Conservation (phyloP, 2,329 filamentous ascomycete species). For the Corynespora cassiicola region DNA sequence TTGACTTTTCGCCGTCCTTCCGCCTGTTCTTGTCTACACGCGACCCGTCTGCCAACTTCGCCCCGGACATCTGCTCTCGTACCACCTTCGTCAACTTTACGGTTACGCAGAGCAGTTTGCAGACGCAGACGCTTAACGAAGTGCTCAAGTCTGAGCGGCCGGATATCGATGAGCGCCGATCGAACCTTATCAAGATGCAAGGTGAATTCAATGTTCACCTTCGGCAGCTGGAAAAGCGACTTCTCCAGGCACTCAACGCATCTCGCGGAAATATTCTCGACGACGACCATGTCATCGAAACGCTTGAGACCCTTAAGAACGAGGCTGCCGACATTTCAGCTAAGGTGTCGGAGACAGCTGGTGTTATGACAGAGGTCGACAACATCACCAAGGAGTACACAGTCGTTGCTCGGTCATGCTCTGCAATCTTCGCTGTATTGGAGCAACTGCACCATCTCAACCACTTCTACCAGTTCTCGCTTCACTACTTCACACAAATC, state of each 20-base stretch:
- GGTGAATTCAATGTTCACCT: conserved; percentile 99
- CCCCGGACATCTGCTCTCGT: conserved; percentile 95
- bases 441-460: conserved; percentile 98
- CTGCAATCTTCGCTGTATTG: conserved; percentile 93
- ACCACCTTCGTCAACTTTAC: conserved; percentile 99
- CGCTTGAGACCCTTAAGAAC: conserved; percentile 95
- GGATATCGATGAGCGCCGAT: conserved; percentile 93
- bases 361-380: conserved; percentile 97
- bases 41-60: conserved; percentile 93
- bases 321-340: conserved; percentile 94
- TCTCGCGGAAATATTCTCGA: conserved; percentile 97
- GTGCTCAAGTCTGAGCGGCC: conserved; percentile 97
- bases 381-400: conserved; percentile 94
- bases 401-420: conserved; percentile 91
- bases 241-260: conserved; percentile 94
- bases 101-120: conserved; percentile 96
- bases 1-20: conserved; percentile 97
- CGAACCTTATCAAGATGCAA: conserved; percentile 97
- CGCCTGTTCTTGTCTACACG: conserved; percentile 93
- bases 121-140: conserved; percentile 96
- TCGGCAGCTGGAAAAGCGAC: conserved; percentile 89
- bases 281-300: conserved; percentile 98
- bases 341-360: conserved; percentile 96
- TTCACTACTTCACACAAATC: conserved; percentile 97
- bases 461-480: conserved; percentile 98